Conservation (phyloP, 129 eudicot species). For the carrot (Daucus carota) region DNA sequence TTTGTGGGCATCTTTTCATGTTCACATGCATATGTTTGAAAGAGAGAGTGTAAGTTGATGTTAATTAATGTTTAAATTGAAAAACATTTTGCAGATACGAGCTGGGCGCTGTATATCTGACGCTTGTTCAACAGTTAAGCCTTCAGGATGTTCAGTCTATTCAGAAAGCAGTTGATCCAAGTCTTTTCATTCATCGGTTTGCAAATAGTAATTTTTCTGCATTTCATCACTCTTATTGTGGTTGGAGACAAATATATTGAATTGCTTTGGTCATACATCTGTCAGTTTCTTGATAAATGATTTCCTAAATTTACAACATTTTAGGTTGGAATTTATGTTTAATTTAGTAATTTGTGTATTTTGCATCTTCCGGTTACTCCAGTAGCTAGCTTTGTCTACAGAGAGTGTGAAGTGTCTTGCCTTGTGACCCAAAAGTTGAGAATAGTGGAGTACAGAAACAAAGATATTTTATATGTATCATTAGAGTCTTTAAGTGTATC, state of each 20-base stretch:
- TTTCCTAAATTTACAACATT: background rate
- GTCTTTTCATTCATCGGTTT: constrained; percentile 37
- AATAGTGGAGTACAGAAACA: background rate
- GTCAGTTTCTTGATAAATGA: background rate
- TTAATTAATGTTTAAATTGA: background rate
- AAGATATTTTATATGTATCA: background rate
- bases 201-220: constrained; percentile 16
- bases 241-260: background rate
- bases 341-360: background rate
- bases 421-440: background rate
- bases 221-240: background rate
- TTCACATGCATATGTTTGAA: no score
- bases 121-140: constrained; percentile 26
- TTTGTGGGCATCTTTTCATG: background rate
- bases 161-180: constrained; percentile 39
- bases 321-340: background rate
- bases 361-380: background rate
- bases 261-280: background rate
- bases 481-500: background rate
- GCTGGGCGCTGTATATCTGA: constrained; percentile 33
- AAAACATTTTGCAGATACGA: constrained; percentile 26
- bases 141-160: constrained; percentile 29
- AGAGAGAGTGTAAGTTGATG: background rate
- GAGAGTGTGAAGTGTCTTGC: background rate
- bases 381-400: background rate